Conservation (phyloP, 2,329 filamentous ascomycete species). For the Diaporthe destruens region DNA sequence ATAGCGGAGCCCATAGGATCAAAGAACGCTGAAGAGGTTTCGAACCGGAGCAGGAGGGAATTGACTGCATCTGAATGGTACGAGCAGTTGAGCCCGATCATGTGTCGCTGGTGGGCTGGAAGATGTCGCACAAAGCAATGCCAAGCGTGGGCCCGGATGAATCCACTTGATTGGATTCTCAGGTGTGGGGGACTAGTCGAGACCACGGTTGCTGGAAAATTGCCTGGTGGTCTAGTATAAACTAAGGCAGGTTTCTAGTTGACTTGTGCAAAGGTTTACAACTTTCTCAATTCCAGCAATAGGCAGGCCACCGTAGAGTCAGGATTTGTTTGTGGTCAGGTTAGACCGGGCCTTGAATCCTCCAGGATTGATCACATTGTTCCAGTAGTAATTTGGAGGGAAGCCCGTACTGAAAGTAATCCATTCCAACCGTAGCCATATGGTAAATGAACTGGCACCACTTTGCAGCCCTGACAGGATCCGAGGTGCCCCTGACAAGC, state of each 20-base stretch:
- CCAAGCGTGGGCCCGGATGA: background rate
- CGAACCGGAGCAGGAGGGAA: background rate
- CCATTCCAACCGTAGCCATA: background rate
- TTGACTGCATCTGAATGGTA: background rate
- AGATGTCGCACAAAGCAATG: no score
- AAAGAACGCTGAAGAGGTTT: background rate
- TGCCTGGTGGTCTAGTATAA: no score
- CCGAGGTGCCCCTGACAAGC: background rate
- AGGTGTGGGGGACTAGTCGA: no score
- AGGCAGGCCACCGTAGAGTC: no score
- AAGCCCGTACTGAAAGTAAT: background rate
- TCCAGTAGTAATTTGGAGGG: no score
- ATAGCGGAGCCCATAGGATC: no score
- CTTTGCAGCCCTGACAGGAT: background rate
- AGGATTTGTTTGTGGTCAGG: background rate
- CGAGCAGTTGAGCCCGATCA: background rate
- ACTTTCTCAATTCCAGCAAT: background rate
- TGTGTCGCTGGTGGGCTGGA: background rate
- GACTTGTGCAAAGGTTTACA: background rate
- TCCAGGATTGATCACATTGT: no score
- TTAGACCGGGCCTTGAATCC: background rate
- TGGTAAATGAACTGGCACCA: background rate
- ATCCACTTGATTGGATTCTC: background rate
- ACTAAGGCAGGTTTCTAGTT: background rate
- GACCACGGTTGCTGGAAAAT: no score